Percentiles rank a stretch among this genome's conserved stretches.
These are phyloP conservation scores for Penicillium palitans DNA, from an alignment of 2,329 filamentous ascomycete species.

Conservation along the genomic window DNA sequence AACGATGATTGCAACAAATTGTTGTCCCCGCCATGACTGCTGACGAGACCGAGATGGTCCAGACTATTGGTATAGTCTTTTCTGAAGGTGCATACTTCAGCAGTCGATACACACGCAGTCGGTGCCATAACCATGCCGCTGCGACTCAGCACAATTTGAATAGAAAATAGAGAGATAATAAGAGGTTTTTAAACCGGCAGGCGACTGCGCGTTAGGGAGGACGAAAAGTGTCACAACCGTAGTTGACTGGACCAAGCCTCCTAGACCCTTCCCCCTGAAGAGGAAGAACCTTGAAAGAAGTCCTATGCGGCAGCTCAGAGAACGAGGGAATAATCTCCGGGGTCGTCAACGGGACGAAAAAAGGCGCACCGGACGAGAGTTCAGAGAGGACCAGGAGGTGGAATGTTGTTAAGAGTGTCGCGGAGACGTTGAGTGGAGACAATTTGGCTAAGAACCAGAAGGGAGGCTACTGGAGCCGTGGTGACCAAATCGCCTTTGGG, in stretches of 20 bases:
- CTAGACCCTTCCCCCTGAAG: slow-evolving; percentile 98
- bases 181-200: slow-evolving; percentile 22
- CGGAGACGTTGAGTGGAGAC: slow-evolving; percentile 45
- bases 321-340: slow-evolving; percentile 57
- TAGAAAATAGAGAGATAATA: slow-evolving; percentile 21
- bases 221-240: slow-evolving; percentile 90
- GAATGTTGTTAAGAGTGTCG: slow-evolving; percentile 51
- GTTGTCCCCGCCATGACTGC: slow-evolving; percentile 49
- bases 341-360: slow-evolving; percentile 39
- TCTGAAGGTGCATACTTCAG: slow-evolving; percentile 46
- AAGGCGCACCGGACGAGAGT: slow-evolving; percentile 39
- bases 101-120: slow-evolving; percentile 59
- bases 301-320: slow-evolving; percentile 99
- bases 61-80: slow-evolving; percentile 32
- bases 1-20: slow-evolving; percentile 41
- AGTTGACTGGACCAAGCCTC: slow-evolving; percentile 91
- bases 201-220: slow-evolving; percentile 75
- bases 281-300: slow-evolving; percentile 97
- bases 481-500: slow-evolving; percentile 42
- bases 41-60: slow-evolving; percentile 33
- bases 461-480: slow-evolving; percentile 42
- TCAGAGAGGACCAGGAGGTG: slow-evolving; percentile 41
- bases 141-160: slow-evolving; percentile 31
- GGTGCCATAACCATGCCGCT: slow-evolving; percentile 67
- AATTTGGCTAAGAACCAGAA: slow-evolving; percentile 42